Evolutionary conservation across 139 green algal genomes (phyloP), one percentile per base, ranked within the genome.

Genomic region (Zygnema circumcarinatum): DNA sequence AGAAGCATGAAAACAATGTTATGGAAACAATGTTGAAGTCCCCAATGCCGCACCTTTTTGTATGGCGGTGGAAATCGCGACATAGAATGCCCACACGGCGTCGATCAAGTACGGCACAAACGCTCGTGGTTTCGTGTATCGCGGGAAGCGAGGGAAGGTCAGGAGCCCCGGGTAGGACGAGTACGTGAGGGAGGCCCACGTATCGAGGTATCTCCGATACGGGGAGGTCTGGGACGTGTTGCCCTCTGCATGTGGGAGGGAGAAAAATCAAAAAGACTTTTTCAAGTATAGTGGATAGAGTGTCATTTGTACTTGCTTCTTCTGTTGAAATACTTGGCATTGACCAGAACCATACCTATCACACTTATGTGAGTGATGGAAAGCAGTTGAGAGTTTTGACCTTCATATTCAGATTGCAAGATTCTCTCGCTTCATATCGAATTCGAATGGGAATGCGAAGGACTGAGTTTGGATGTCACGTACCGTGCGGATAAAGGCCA

Each of bases 51-150:
- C n/a, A n/a, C n/a, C n/a, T n/a, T n/a, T n/a, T n/a, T n/a, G n/a
- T n/a, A n/a, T n/a, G n/a, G n/a, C n/a, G n/a, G n/a, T n/a, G 47
- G 47, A 7, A 62, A 83, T 72, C 16, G 38, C 75, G 2, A 42
- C 75, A 40, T 68, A 83, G 32, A 69, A 87, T 42, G 81, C 35
- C 81, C 81, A 82, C 20, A 87, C 74, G 67, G 81, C 56, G 67
- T 87, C 81, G 67, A 80, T 67, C 68, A 87, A 74, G 67, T 87
- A 54, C 22, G 54, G 81, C 67, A 87, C 81, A 52, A 81, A 87
- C 22, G 81, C 56, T 0, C 81, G 81, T 35, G 81, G 36, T 33
- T 53, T 31, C 16, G 54, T 25, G n/a, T 81, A 87, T 32, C 67
- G 67, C 21, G 81, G 81, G n/a, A 41, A 72, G 40, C 78, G 38